Base-by-base conservation (phyloP, 257 asterid species). In the Cynanchum wilfordii region DNA sequence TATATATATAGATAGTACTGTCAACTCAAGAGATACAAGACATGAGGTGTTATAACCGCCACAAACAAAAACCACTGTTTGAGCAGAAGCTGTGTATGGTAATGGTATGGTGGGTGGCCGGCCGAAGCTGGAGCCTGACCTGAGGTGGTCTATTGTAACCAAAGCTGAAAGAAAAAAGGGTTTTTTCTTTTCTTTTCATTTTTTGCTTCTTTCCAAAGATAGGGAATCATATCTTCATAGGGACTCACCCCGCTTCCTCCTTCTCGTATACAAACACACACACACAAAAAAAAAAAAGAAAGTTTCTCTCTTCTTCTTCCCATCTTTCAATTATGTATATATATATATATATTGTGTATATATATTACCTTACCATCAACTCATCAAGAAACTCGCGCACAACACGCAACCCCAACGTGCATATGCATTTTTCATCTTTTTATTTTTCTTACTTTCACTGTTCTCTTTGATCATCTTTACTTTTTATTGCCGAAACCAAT, bases 381-480 rank as follows among this genome's bases (percentile, higher is more conserved):
- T 42, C 56, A 56, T 27, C 15, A 30, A 60, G 55, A 69, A 42
- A 60, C 79, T 76, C 75, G 79, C 79, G 79, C 71, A 76, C 71
- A 76, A 76, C 75, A 76, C 79, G 79, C 79, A 76, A 76, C 71
- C 75, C 70, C 58, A 49, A 69, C 79, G 67, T 60, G 70, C 71
- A 69, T 49, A 42, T 42, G 47, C 47, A 42, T 40, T 6, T 6
- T 40, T 7, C 45, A 40, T 40, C 1, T 6, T 38, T 38, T 5
- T 12, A 2, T 50, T 56, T 56, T 20, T 17, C 44, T 68, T 56
- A n/a, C 66, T 69, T 59, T 30, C 69, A 68, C 70, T 10, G 60
- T 69, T 72, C 76, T 72, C 52, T 24, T 9, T 17, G 55, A 3
- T n/a, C 49, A 16, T 38, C 59, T 45, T 68, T 19, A 6, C 68